Evolutionary conservation across 805 yeast genomes (phyloP).

Genomic region (Schizosaccharomyces japonicus): DNA sequence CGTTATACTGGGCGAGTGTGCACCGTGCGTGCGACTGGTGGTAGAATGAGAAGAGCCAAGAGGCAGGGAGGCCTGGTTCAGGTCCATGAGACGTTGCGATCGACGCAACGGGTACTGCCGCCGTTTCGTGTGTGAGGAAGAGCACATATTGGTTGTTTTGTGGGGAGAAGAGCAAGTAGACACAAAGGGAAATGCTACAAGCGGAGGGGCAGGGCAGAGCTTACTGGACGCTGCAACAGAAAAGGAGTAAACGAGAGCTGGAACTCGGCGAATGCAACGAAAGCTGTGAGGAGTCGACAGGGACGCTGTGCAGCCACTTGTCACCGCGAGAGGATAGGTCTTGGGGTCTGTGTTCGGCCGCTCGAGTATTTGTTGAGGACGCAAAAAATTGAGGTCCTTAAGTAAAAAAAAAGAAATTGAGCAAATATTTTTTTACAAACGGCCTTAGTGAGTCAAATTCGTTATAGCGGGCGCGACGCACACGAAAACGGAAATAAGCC

Average conservation of each 20-base stretch:
- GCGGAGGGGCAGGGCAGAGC: not conserved
- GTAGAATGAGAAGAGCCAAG: not conserved
- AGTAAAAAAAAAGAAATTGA: not conserved
- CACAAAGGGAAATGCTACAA: too few species aligned
- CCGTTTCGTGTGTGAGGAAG: not conserved
- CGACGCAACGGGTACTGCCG: not conserved
- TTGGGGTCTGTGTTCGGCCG: not conserved
- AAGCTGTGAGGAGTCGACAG: not conserved
- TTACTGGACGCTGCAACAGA: not conserved
- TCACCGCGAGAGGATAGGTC: not conserved
- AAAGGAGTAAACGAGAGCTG: not conserved
- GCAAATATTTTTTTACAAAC: not conserved
- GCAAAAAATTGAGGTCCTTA: too few species aligned
- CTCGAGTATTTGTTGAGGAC: too few species aligned
- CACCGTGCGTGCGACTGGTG: too few species aligned
- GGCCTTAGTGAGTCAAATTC: not conserved
- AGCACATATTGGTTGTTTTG: not conserved
- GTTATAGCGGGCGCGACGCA: not conserved
- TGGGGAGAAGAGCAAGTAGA: too few species aligned
- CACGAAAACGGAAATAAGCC: not conserved
- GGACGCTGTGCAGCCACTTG: not conserved
- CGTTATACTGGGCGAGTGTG: too few species aligned
- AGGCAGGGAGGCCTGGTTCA: not conserved
- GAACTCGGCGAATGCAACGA: not conserved
- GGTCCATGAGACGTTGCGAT: not conserved